Conservation (phyloP, 257 asterid genomes). For the Solanum piurae region DNA sequence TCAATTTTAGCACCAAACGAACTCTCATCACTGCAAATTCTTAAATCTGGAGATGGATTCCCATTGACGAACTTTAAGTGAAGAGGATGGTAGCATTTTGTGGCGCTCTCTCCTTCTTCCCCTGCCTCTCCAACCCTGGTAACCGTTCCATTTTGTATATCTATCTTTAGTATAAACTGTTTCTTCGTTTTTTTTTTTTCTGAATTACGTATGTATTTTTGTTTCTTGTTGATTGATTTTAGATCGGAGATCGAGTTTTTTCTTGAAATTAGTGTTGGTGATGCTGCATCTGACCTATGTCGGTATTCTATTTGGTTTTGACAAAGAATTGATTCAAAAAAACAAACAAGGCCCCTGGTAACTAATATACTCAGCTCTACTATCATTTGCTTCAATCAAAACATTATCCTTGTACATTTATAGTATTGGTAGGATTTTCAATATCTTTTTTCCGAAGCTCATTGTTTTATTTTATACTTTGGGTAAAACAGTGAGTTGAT, state of each 20-base stretch:
- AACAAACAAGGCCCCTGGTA: constrained; percentile 54
- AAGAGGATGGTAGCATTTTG: constrained; percentile 53
- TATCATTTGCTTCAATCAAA: not conserved
- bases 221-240: not conserved
- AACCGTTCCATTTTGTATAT: not conserved
- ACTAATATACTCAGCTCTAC: not conserved
- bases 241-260: constrained; percentile 75
- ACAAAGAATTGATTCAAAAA: constrained; percentile 52
- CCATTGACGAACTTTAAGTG: not conserved
- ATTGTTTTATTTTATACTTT: not conserved
- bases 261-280: constrained; percentile 64
- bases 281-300: constrained; percentile 55
- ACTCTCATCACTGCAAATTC: not conserved
- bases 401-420: not conserved
- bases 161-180: not conserved
- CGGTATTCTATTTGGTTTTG: constrained; percentile 49
- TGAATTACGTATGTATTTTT: not conserved
- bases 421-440: not conserved
- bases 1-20: not conserved
- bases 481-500: not conserved
- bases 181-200: not conserved
- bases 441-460: not conserved
- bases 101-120: constrained; percentile 50
- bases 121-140: constrained; percentile 93
- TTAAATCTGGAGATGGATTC: not conserved